Percentiles rank a stretch among this genome's conserved stretches.
Evolutionary conservation across 768 basidiomycete genomes (phyloP).

Genomic region (Podaxis mareebaensis): DNA sequence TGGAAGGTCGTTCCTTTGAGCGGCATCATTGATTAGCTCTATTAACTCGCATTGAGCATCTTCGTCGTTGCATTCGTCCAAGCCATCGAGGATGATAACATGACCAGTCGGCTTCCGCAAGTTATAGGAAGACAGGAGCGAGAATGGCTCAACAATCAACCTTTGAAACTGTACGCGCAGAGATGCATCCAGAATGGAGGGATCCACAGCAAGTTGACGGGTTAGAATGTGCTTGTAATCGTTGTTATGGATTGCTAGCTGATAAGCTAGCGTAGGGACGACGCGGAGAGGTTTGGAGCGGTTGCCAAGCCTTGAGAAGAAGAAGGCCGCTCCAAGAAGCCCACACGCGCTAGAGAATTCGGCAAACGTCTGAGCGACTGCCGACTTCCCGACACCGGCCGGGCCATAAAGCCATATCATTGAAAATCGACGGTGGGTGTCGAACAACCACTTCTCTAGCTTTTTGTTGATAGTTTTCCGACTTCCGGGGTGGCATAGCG

Average conservation of each 20-base stretch:
- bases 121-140: background rate
- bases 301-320: background rate
- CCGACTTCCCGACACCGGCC: background rate
- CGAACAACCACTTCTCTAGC: background rate
- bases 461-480: background rate
- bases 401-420: constrained; percentile 1
- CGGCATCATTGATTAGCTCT: background rate
- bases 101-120: background rate
- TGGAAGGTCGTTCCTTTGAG: background rate
- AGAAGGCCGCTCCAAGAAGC: background rate
- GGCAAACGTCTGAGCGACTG: background rate
- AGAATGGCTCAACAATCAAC: background rate
- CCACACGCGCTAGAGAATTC: background rate
- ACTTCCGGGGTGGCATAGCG: background rate
- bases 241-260: background rate
- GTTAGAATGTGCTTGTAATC: background rate
- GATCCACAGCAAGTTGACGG: background rate
- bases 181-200: background rate
- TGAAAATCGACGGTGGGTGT: background rate
- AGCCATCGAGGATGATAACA: background rate
- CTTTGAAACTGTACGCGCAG: background rate
- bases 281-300: background rate
- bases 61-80: background rate
- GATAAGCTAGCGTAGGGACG: background rate
- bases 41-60: background rate